Conservation (phyloP, 2,329 filamentous ascomycete species). For the Botrytis elliptica region DNA sequence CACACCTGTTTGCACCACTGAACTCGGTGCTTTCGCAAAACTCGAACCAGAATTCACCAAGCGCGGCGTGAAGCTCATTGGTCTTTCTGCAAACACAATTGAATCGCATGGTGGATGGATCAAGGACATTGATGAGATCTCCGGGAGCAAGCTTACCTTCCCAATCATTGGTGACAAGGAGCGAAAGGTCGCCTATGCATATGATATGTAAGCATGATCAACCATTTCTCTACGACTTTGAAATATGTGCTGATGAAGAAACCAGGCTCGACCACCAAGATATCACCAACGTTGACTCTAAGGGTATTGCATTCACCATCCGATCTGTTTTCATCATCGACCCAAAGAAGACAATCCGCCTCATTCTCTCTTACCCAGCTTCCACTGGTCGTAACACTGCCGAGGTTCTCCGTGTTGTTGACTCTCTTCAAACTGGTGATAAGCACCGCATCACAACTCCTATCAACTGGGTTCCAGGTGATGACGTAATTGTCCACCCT, state of each 20-base stretch:
- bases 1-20: constrained; percentile 93
- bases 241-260: not conserved
- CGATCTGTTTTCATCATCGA: constrained; percentile 94
- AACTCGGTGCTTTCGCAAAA: constrained; percentile 90
- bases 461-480: constrained; percentile 84
- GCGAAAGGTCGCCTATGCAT: constrained; percentile 71
- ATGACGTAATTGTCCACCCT: constrained; percentile 91
- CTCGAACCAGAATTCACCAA: constrained; percentile 84
- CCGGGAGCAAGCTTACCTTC: constrained; percentile 67
- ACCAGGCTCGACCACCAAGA: constrained; percentile 74
- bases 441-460: constrained; percentile 86
- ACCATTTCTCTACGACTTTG: not conserved
- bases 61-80: constrained; percentile 87
- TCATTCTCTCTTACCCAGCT: constrained; percentile 89
- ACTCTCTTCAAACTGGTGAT: constrained; percentile 80
- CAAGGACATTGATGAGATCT: constrained; percentile 80
- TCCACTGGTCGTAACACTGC: constrained; percentile 82
- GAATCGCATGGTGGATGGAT: constrained; percentile 86
- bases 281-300: constrained; percentile 74
- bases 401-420: constrained; percentile 75
- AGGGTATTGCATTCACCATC: constrained; percentile 90
- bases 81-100: constrained; percentile 82
- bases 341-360: constrained; percentile 87
- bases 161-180: constrained; percentile 82
- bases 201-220: constrained; percentile 65